Evolutionary conservation across 495 filamentous ascomycete species (phyloP).

Genomic region (Acidiella bohemica): DNA sequence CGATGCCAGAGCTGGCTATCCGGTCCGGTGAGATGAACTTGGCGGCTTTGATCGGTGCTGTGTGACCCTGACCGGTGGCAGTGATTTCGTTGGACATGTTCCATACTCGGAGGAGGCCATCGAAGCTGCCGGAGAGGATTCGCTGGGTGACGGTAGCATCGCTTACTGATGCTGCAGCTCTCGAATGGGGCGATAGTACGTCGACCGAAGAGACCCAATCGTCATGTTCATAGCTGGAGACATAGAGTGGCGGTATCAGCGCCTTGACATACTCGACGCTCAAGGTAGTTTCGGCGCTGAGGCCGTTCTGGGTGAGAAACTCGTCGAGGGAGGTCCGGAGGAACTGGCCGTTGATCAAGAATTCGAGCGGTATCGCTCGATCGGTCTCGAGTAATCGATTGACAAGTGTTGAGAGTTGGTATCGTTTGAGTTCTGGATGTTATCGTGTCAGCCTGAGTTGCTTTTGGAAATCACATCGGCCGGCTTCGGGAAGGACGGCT

Average conservation of each 20-base stretch:
- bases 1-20: constrained; percentile 67
- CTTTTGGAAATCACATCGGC: too few relatives aligned
- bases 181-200: constrained; percentile 54
- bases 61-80: constrained; percentile 58
- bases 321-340: constrained; percentile 78
- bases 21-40: constrained; percentile 65
- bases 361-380: constrained; percentile 82
- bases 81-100: constrained; percentile 67
- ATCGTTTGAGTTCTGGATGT: constrained; percentile 61
- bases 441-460: too few relatives aligned
- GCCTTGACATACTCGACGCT: constrained; percentile 88
- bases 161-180: constrained; percentile 45
- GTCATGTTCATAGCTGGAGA: constrained; percentile 84
- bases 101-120: constrained; percentile 79
- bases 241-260: constrained; percentile 70
- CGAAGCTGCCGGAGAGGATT: constrained; percentile 80
- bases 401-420: constrained; percentile 81
- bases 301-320: constrained; percentile 71
- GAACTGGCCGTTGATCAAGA: constrained; percentile 83
- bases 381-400: constrained; percentile 76
- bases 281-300: constrained; percentile 73
- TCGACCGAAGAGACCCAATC: constrained; percentile 96
- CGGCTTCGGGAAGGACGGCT: too few relatives aligned
- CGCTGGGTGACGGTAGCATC: constrained; percentile 38
- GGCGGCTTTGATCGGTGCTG: constrained; percentile 58